Base-by-base conservation (phyloP, 2,329 filamentous ascomycete species). In the Talaromyces sp. region DNA sequence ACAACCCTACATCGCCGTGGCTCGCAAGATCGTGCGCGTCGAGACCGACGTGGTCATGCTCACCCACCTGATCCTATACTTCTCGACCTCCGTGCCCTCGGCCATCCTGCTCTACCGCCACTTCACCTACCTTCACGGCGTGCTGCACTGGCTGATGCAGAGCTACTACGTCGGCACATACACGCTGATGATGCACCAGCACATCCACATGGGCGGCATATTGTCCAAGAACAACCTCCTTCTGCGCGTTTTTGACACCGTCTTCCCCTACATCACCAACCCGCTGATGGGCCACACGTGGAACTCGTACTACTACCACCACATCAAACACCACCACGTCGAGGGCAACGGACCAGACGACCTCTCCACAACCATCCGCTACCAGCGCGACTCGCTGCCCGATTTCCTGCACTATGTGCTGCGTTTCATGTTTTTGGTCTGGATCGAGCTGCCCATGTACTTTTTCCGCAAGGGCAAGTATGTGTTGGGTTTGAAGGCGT, bases 291-390 rank as follows among this genome's bases (percentile, higher is more conserved):
- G 90, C 11, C 90, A 93, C 70, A 92, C 90, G 0, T 92, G 89
- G 89, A 91, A 93, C 75, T 88, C 87, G 1, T 93, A 93, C 76
- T 93, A 84, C 72, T 93, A 92, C 70, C 90, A 93, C 71, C 90
- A 93, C 69, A 89, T 93, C 70, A 93, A 93, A 78, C 89, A 92
- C 70, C 90, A 93, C 70, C 90, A 93, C 66, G 86, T 93, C 60
- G 90, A 93, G 75, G 88, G 86, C 64, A 93, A 93, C 68, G 90
- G 90, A 0, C 89, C 89, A 0, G 82, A 88, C 54, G 90, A 93
- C 69, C 80, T 92, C 0, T 91, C 87, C 1, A 89, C 88, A 0
- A 93, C 90, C 0, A 83, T 93, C 42, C 83, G 88, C 15, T 93
- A 90, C 72, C 88, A 92, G 71, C 84, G 90, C 6, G 90, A 93